These are phyloP conservation scores for Daldinia caldariorum DNA, from an alignment of 495 filamentous ascomycete genomes.

Conservation along the genomic window DNA sequence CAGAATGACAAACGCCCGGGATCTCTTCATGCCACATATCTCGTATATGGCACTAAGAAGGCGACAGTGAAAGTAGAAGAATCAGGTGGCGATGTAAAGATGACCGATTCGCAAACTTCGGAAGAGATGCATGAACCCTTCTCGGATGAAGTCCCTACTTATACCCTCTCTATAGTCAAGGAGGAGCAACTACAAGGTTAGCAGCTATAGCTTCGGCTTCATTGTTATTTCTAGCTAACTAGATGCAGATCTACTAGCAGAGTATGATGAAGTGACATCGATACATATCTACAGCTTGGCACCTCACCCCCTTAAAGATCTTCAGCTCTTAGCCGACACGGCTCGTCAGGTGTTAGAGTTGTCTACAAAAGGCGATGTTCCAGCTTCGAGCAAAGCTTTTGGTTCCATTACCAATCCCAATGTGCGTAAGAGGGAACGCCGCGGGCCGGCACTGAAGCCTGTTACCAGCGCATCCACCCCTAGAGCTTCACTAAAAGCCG, in stretches of 20 bases:
- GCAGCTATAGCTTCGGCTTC: conserved; percentile 32
- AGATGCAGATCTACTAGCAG: conserved; percentile 67
- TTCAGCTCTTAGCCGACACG: conserved; percentile 77
- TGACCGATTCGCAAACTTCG: conserved; percentile 66
- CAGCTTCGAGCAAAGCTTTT: conserved; percentile 32
- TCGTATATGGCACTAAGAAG: conserved; percentile 72
- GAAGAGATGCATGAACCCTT: conserved; percentile 37
- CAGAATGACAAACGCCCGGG: conserved; percentile 82
- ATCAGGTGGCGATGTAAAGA: conserved; percentile 73
- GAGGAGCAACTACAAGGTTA: conserved; percentile 82
- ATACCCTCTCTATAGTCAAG: conserved; percentile 74
- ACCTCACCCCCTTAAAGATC: conserved; percentile 73
- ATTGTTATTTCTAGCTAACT: conserved; percentile 25
- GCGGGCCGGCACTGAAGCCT: conserved; percentile 38
- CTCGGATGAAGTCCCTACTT: conserved; percentile 57
- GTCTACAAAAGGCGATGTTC: conserved; percentile 29
- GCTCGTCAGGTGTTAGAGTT: conserved; percentile 67
- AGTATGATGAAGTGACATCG: conserved; percentile 74
- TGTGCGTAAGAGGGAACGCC: conserved; percentile 54
- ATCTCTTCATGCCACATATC: conserved; percentile 85
- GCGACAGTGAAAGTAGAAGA: conserved; percentile 40
- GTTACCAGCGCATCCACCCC: conserved; percentile 25
- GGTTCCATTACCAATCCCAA: conserved; percentile 51
- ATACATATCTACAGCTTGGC: conserved; percentile 91
- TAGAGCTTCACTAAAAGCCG: conserved; percentile 36